Conservation (phyloP, 768 basidiomycete species). For the Amanita exitialis region DNA sequence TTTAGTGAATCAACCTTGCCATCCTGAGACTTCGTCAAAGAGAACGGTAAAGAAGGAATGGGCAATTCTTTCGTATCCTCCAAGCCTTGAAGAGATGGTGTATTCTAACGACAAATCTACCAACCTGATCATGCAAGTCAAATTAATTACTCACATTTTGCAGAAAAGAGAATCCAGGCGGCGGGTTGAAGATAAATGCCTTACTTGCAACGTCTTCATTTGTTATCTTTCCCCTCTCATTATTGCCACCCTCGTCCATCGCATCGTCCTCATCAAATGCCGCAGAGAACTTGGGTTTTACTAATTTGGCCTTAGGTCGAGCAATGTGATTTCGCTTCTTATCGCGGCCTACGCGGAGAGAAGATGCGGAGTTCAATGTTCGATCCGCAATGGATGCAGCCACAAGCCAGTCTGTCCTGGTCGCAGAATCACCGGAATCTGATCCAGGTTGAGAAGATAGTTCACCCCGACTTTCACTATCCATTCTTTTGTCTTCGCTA, state of each 20-base stretch:
- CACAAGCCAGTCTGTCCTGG: slow-evolving; percentile 23
- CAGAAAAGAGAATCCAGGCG: slow-evolving; percentile 58
- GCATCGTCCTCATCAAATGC: slow-evolving; percentile 45
- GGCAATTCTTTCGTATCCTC: slow-evolving; percentile 55
- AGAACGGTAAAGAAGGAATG: slow-evolving; percentile 54
- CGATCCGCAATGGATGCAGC: slow-evolving; percentile 18
- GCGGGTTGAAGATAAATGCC: slow-evolving; percentile 47
- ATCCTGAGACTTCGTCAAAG: slow-evolving; percentile 24
- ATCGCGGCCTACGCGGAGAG: slow-evolving; percentile 56
- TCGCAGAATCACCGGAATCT: slow-evolving; percentile 10
- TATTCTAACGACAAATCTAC: neutral
- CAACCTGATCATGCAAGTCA: neutral
- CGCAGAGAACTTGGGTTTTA: slow-evolving; percentile 56
- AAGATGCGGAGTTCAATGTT: slow-evolving; percentile 28
- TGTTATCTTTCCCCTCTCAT: slow-evolving; percentile 31
- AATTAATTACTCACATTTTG: slow-evolving; percentile 36
- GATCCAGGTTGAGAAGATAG: slow-evolving; percentile 15
- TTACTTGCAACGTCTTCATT: slow-evolving; percentile 48
- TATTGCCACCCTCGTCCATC: slow-evolving; percentile 29
- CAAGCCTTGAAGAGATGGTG: slow-evolving; percentile 25
- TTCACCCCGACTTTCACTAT: slow-evolving; percentile 21
- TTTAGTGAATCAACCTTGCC: neutral
- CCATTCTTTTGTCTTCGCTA: slow-evolving; percentile 8
- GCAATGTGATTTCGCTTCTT: slow-evolving; percentile 51
- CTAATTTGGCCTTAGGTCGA: slow-evolving; percentile 36